These are phyloP conservation scores for Panaeolus papilionaceus DNA, from an alignment of 768 basidiomycete genomes.

Conservation along the genomic window DNA sequence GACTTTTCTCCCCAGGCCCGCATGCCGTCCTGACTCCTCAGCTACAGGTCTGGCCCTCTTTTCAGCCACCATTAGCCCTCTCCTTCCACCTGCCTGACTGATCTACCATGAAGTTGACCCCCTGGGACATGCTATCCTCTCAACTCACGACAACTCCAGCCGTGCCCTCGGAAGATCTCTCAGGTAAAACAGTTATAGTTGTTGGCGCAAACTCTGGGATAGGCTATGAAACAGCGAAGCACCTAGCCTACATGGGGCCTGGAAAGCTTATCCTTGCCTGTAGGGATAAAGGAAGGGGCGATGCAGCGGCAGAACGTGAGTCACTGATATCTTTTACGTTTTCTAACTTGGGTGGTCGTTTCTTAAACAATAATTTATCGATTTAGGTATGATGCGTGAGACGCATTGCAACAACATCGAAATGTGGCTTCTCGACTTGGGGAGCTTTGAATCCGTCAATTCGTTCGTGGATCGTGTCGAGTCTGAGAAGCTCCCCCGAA, in stretches of 20 bases:
- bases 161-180: conserved; percentile 41
- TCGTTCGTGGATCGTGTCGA: conserved; percentile 43
- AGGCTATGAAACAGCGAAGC: conserved; percentile 52
- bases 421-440: conserved; percentile 48
- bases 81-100: background rate
- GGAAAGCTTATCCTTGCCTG: conserved; percentile 44
- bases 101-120: background rate
- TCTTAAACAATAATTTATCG: background rate
- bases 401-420: conserved; percentile 43
- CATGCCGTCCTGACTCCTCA: background rate
- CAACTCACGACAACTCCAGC: conserved; percentile 28
- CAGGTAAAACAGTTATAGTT: conserved; percentile 53
- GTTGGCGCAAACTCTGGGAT: conserved; percentile 58
- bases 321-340: background rate
- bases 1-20: background rate
- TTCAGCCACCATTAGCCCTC: background rate
- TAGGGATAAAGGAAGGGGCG: conserved; percentile 39
- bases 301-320: conserved; percentile 41
- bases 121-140: background rate
- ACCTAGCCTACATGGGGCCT: conserved; percentile 50
- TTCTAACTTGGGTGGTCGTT: background rate
- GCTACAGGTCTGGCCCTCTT: background rate
- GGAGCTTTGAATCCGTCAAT: conserved; percentile 45
- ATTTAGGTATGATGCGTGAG: conserved; percentile 35
- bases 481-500: conserved; percentile 34